Conservation (phyloP, 129 eudicot genomes). For the Centrapalus pauciflorus region DNA sequence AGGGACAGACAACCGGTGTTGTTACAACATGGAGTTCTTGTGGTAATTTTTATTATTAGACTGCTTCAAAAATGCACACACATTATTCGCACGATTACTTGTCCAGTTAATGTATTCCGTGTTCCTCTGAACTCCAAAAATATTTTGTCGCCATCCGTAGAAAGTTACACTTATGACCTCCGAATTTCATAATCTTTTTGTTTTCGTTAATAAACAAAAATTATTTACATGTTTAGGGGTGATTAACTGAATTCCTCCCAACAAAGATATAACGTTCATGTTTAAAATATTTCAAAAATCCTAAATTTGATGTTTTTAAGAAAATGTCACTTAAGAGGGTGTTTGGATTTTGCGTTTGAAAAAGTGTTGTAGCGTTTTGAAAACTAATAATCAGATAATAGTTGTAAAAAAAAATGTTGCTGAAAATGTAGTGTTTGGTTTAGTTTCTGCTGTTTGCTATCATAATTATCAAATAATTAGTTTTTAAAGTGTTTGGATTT, state of each 20-base stretch:
- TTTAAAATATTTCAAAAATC: too few relatives aligned
- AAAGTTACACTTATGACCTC: not conserved
- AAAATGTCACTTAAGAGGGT: too few relatives aligned
- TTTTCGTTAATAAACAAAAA: too few relatives aligned
- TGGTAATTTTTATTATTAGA: slow-evolving; percentile 46
- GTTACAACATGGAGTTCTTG: slow-evolving; percentile 93
- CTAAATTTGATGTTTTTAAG: too few relatives aligned
- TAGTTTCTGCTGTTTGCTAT: too few relatives aligned
- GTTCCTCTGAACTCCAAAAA: not conserved
- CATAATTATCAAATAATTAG: too few relatives aligned
- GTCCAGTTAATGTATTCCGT: not conserved
- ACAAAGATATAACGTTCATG: not conserved
- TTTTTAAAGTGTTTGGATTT: too few relatives aligned
- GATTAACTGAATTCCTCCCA: not conserved
- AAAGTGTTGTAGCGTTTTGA: too few relatives aligned
- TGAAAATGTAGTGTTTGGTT: too few relatives aligned
- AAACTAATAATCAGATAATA: too few relatives aligned
- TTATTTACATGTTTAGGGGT: not conserved
- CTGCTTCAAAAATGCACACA: slow-evolving; percentile 5
- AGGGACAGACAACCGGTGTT: slow-evolving; percentile 58
- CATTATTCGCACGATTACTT: not conserved
- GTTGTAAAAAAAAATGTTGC: too few relatives aligned
- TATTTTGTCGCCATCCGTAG: not conserved
- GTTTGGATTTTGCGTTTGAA: too few relatives aligned
- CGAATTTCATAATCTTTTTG: not conserved